Conservation (phyloP, 2,329 filamentous ascomycete genomes). For the Sporothrix mexicana region DNA sequence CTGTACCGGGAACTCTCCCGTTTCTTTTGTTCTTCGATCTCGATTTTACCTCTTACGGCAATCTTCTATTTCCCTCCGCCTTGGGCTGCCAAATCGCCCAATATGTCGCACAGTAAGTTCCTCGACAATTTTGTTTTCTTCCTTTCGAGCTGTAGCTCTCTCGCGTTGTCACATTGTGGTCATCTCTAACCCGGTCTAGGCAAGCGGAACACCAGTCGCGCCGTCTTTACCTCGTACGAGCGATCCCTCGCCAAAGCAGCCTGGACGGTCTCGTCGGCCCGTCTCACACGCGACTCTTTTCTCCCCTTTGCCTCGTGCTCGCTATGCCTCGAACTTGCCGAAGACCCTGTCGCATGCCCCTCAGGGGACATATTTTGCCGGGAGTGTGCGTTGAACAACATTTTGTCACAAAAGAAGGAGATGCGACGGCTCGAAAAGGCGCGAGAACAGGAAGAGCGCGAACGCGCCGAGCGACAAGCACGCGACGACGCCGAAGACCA, state of each 20-base stretch:
- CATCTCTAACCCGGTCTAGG: constrained; percentile 49
- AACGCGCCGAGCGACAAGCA: constrained; percentile 64
- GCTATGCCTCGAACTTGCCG: constrained; percentile 81
- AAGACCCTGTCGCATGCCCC: constrained; percentile 81
- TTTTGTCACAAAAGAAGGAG: constrained; percentile 90
- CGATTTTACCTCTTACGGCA: neutral
- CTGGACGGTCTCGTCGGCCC: constrained; percentile 84
- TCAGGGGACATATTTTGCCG: constrained; percentile 92
- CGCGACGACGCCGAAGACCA: constrained; percentile 72
- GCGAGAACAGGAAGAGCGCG: constrained; percentile 64
- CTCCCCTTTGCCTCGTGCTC: constrained; percentile 88
- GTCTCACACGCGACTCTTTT: constrained; percentile 87
- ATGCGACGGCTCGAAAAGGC: constrained; percentile 79
- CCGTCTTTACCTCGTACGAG: constrained; percentile 94
- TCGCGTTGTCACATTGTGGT: neutral
- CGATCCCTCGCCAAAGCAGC: constrained; percentile 78
- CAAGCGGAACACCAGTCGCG: constrained; percentile 89
- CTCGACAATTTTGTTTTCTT: neutral
- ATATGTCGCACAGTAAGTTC: constrained; percentile 55
- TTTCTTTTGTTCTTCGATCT: constrained; percentile 23
- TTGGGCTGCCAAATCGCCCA: constrained; percentile 31
- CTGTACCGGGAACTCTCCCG: constrained; percentile 12
- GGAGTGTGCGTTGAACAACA: constrained; percentile 88
- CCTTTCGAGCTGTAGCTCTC: neutral
- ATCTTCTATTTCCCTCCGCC: too few relatives aligned